Conservation (phyloP, 257 asterid genomes). For the Knoxia roxburghii region DNA sequence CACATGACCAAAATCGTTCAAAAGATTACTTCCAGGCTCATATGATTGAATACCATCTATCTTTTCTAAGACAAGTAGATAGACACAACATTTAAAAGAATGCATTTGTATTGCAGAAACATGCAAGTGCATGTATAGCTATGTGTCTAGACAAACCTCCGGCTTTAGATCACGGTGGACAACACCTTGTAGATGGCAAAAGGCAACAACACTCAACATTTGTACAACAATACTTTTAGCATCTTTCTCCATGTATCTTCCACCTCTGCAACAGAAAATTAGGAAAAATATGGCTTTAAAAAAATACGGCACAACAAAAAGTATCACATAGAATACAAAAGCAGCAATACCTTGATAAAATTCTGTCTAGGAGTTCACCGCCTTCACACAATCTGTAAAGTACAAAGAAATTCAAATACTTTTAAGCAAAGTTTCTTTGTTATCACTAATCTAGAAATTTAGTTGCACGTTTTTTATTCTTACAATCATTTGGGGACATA, state of each 20-base stretch:
- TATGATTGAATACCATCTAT: neutral
- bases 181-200: slow-evolving; percentile 87
- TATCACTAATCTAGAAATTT: neutral
- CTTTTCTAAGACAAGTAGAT: neutral
- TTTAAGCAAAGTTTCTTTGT: neutral
- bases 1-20: slow-evolving; percentile 17
- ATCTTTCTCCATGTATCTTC: slow-evolving; percentile 73
- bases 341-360: slow-evolving; percentile 61
- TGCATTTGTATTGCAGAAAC: neutral
- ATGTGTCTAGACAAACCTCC: slow-evolving; percentile 46
- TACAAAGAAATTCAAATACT: slow-evolving; percentile 16
- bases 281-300: slow-evolving; percentile 12
- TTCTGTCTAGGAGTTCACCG: slow-evolving; percentile 85
- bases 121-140: neutral
- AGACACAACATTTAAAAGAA: neutral
- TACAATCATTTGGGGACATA: neutral
- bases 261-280: slow-evolving; percentile 51
- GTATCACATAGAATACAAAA: neutral
- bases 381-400: slow-evolving; percentile 82
- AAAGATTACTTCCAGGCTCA: neutral
- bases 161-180: slow-evolving; percentile 89
- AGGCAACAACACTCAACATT: slow-evolving; percentile 69
- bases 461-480: neutral
- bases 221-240: slow-evolving; percentile 73
- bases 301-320: neutral